These are phyloP conservation scores for Aspergillus taichungensis DNA, from an alignment of 495 filamentous ascomycete genomes.

Conservation along the genomic window DNA sequence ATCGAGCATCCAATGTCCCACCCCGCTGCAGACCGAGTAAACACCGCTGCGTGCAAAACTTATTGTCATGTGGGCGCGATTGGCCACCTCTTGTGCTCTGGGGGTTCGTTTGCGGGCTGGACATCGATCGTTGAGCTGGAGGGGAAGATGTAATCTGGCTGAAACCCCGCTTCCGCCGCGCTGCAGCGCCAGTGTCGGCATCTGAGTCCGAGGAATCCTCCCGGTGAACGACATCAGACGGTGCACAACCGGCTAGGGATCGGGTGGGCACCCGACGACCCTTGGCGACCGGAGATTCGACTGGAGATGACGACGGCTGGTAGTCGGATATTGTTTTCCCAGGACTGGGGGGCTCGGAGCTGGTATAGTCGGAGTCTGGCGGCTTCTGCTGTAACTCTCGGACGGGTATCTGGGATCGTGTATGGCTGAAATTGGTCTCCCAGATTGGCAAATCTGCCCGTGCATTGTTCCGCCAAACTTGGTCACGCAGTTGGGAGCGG, in stretches of 20 bases:
- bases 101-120: background rate
- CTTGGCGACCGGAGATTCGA: too few species aligned
- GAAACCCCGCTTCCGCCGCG: background rate
- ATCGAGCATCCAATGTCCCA: constrained; percentile 23
- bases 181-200: too few species aligned
- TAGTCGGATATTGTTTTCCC: too few species aligned
- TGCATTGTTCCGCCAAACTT: constrained; percentile 24
- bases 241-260: too few species aligned
- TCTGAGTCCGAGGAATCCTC: too few species aligned
- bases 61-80: background rate
- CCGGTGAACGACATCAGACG: too few species aligned
- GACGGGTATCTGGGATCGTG: constrained; percentile 13
- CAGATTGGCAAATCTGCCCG: constrained; percentile 12
- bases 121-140: background rate
- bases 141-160: constrained; percentile 1
- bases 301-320: too few species aligned
- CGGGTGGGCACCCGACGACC: too few species aligned
- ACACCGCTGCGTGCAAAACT: constrained; percentile 38
- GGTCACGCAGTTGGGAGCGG: constrained; percentile 10
- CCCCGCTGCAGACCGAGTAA: constrained; percentile 33
- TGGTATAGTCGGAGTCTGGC: too few species aligned
- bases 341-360: too few species aligned
- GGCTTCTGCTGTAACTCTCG: constrained; percentile 12
- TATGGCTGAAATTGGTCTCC: constrained; percentile 16
- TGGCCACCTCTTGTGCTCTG: background rate